Base-by-base conservation (phyloP, 2,329 filamentous ascomycete genomes). In the Claviceps sp. region DNA sequence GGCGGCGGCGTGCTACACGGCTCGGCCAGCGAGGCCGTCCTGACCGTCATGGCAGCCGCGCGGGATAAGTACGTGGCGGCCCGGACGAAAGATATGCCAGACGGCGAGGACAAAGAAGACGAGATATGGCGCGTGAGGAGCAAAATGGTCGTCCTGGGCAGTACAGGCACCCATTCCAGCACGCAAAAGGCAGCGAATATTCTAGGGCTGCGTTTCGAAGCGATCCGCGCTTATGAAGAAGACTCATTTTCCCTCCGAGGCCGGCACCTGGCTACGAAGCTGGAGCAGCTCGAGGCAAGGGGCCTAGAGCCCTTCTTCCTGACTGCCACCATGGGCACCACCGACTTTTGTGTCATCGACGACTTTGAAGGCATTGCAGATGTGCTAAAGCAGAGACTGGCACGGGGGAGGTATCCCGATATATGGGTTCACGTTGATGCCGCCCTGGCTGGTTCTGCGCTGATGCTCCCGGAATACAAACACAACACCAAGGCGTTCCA, bases 1-100 rank as follows among this genome's bases (percentile, higher is more conserved):
- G 89, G 89, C 41, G 91, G 91, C 20, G 91, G 91, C 37, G 89
- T 96, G n/a, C 93, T 97, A 56, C 90, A 96, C 65, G 89, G 91
- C 22, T 89, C 84, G 37, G 90, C 91, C 0, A 89, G 84, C 54
- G 91, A 97, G 70, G 87, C 89, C 14, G 78, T 95, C 44, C 79
- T 93, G 5, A 94, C 88, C 0, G 83, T 86, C 57, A 85, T 96
- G 75, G 85, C 94, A 2, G 89, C 89, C 2, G 91, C 91, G 0
- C 75, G 90, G 13, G 91, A 96, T 63, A 79, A 85, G 63, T 87
- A 85, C 62, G 74, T 93, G 6, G 73, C 77, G 20, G 76, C 80
- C 52, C 77, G 77, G 8, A 77, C 78, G 0, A 72, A 76, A 5
- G 65, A 73, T 52, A 64, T 78, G 40, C 63, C 69, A 2, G 69